Evolutionary conservation across 805 yeast genomes (phyloP), one percentile per base, ranked within the genome.

Genomic region (Metschnikowia chrysomelidarum): DNA sequence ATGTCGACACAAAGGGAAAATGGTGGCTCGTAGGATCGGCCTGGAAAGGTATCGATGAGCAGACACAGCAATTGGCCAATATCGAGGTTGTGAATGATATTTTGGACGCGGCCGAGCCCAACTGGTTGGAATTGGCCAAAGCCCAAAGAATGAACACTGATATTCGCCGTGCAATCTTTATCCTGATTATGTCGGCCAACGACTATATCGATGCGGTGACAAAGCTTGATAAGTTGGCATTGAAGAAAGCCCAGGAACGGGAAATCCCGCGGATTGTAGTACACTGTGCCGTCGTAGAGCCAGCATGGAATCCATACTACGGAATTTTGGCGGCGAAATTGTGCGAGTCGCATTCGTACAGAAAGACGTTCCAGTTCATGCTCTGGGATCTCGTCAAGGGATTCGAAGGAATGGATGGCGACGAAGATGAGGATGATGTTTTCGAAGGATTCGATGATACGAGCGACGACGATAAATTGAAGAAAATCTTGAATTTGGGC

Each of bases 11-110:
- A 1, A 78, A 79, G 46, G 99, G 99, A 38, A 93, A 91, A 60
- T 93, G 99, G 99, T 93, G 99, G 99, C 69, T 93, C 20, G 91
- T 93, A 19, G 99, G 99, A 32, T 86, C 98, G 1, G 96, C 98
- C 0, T 93, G 97, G 96, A 86, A 79, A 52, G 96, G 96, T 3
- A 63, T 67, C 36, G 69, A 61, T 27, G 44, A 34, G 10, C 40
- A 35, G 21, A 31, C 26, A 11, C 32, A 35, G n/a, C 44, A 40
- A 3, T 36, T 67, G 27, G 64, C 63, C 3, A 72, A 73, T 32
- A 54, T 65, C 3, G 60, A 59, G 4, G 70, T 73, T 2, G 69
- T 78, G 38, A 76, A 75, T 43, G 88, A 79, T 38, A 62, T 82
- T 7, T 62, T 82, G 10, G 94, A 80, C 44, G 66, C 68, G 24